Evolutionary conservation across 208 protist genomes (phyloP), one percentile per base, ranked within the genome.

Genomic region (Trypanosoma melophagium): DNA sequence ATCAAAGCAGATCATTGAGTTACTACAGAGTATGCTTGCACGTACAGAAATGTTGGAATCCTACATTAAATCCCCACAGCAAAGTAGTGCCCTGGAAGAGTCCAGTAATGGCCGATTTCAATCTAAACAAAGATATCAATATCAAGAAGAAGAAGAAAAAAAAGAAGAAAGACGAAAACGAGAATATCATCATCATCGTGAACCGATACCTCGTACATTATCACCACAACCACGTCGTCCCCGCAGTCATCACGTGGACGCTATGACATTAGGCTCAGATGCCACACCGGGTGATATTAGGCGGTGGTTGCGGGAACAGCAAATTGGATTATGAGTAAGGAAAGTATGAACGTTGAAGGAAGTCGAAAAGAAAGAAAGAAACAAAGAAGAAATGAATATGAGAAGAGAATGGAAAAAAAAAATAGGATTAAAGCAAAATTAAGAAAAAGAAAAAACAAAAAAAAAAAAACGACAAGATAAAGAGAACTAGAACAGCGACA

Each of bases 11-110:
- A 58, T 81, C 14, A 51, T 81, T 61, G 64, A 50, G 3, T 16
- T 84, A 19, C 64, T 87, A 50, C 49, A 82, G 25, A 54, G 65
- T 24, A 69, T 91, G 40, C 55, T 86, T 41, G 53, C 42, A 16
- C 70, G 71, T 7, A 83, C 85, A 0, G 74, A 76, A 55, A 13
- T 65, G n/a, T 41, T 91, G 49, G 79, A 86, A 58, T 56, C 58
- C 17, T 55, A 78, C 59, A 44, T 87, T 12, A 40, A 17, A 42
- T 28, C 66, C 25, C 17, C 19, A 38, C 12, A 50, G 14, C 0
- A 53, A 41, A 35, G 7, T 9, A 12, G 38, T 24, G 16, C 19
- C 22, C 38, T 49, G 24, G 7, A 24, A 57, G 47, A 19, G 17
- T 16, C 40, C n/a, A 14, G 12, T 19, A 5, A 17, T 44, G 22